phyloP scores from a whole-genome alignment of 805 yeast species.

The Lipomyces sp. region DNA sequence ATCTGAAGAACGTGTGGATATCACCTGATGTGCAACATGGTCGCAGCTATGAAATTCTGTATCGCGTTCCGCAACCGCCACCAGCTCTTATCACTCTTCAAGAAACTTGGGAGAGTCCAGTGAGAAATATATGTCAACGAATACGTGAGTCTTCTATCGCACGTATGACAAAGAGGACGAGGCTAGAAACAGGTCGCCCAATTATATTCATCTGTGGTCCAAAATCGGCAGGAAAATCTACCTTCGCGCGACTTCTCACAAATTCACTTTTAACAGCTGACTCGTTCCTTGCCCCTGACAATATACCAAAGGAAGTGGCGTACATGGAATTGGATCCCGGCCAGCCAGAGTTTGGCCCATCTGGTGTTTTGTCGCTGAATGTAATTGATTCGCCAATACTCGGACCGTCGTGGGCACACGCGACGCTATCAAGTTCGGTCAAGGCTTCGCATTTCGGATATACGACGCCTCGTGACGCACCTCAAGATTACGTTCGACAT shows the following conservation, averaged over 20 bases:
- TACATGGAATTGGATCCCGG: conserved; percentile 87
- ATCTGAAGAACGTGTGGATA: conserved; percentile 11
- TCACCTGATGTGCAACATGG: conserved; percentile 1
- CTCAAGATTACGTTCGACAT: conserved; percentile 56
- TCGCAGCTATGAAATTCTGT: conserved; percentile 19
- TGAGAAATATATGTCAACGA: conserved; percentile 30
- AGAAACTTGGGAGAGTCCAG: conserved; percentile 34
- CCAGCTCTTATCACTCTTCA: conserved; percentile 33
- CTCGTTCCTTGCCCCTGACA: neutral
- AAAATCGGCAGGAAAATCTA: conserved; percentile 84
- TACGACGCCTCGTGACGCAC: conserved; percentile 69
- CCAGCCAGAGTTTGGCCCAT: conserved; percentile 76
- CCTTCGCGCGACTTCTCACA: conserved; percentile 60
- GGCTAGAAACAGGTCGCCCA: conserved; percentile 1
- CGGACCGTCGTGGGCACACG: conserved; percentile 49
- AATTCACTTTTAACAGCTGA: conserved; percentile 45
- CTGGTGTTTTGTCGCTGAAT: conserved; percentile 63
- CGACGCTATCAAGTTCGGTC: conserved; percentile 38
- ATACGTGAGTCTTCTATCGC: conserved; percentile 3
- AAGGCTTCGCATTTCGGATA: conserved; percentile 61
- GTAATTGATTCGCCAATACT: conserved; percentile 50
- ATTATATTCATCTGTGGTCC: conserved; percentile 58
- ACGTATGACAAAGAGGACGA: conserved; percentile 25
- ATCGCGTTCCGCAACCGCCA: conserved; percentile 14
- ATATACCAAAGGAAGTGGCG: conserved; percentile 25